Conservation (phyloP, 768 basidiomycete genomes). For the Flagelloscypha sp. region DNA sequence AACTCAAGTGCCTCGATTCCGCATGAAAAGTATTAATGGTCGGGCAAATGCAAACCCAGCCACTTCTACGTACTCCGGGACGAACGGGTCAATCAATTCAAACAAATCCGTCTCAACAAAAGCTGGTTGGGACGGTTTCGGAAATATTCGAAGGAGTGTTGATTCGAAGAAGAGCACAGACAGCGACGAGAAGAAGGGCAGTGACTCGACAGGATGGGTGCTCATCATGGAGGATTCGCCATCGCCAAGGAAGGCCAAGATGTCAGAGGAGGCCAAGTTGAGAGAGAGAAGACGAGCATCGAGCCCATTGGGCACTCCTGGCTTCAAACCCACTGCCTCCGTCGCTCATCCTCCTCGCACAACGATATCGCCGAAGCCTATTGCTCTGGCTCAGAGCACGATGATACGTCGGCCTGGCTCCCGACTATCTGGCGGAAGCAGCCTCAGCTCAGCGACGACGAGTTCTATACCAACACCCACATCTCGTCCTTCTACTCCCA, state of each 20-base stretch:
- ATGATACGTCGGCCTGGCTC: slow-evolving; percentile 59
- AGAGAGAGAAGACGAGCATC: slow-evolving; percentile 53
- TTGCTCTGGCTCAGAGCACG: slow-evolving; percentile 33
- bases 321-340: slow-evolving; percentile 41
- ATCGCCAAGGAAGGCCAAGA: slow-evolving; percentile 52
- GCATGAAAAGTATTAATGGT: slow-evolving; percentile 70
- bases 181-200: slow-evolving; percentile 35
- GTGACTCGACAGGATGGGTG: slow-evolving; percentile 76
- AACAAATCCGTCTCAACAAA: slow-evolving; percentile 34
- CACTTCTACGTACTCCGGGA: too few relatives aligned
- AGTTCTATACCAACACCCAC: slow-evolving; percentile 59
- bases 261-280: slow-evolving; percentile 47
- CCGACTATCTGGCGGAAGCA: slow-evolving; percentile 61
- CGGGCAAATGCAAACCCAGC: slow-evolving; percentile 35
- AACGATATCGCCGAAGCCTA: slow-evolving; percentile 27
- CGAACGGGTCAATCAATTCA: too few relatives aligned
- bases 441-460: slow-evolving; percentile 17
- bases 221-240: slow-evolving; percentile 86
- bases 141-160: slow-evolving; percentile 31
- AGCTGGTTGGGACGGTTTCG: slow-evolving; percentile 32
- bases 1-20: slow-evolving; percentile 75
- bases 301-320: slow-evolving; percentile 51
- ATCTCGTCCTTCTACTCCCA: slow-evolving; percentile 70
- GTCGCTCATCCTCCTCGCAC: slow-evolving; percentile 40
- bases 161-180: slow-evolving; percentile 38